Percentiles rank a stretch among this genome's conserved stretches.
Evolutionary conservation across 192 early-diverging fungal genomes (phyloP).

Genomic region (Backusella psychrophila): DNA sequence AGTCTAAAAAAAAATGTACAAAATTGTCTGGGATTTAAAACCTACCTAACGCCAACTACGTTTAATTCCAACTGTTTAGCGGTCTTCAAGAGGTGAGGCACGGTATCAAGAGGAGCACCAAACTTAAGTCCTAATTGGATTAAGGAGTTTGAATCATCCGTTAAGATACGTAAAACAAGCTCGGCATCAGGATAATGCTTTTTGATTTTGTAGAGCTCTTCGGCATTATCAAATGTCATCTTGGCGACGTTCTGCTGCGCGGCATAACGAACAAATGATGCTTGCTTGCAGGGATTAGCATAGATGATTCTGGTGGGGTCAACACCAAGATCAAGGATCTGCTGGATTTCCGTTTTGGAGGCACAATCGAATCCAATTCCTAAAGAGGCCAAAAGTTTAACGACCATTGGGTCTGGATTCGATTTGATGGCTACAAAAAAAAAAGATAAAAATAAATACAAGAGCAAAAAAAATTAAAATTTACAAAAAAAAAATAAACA

Average conservation of each 20-base stretch:
- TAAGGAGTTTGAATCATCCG: constrained; percentile 90
- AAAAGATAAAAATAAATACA: background rate
- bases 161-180: constrained; percentile 90
- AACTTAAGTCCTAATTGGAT: constrained; percentile 97
- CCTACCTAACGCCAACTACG: constrained; percentile 78
- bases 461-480: constrained; percentile 10
- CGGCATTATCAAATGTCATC: constrained; percentile 99
- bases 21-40: background rate
- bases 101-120: constrained; percentile 79
- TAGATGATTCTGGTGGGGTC: constrained; percentile 85
- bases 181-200: constrained; percentile 76
- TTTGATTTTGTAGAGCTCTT: constrained; percentile 95
- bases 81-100: constrained; percentile 62
- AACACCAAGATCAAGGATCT: constrained; percentile 71
- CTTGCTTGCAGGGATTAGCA: constrained; percentile 87
- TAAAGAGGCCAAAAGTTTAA: constrained; percentile 76
- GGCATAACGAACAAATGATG: constrained; percentile 91
- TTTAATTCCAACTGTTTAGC: constrained; percentile 80
- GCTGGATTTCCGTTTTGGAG: constrained; percentile 90
- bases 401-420: constrained; percentile 86
- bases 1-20: background rate
- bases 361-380: constrained; percentile 98
- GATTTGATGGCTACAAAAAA: constrained; percentile 93
- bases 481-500: constrained; percentile 2
- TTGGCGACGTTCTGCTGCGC: constrained; percentile 69